Percentiles rank a stretch among this genome's conserved stretches.
phyloP scores from a whole-genome alignment of 495 filamentous ascomycete genomes.

The Friedmanniomyces endolithicus region DNA sequence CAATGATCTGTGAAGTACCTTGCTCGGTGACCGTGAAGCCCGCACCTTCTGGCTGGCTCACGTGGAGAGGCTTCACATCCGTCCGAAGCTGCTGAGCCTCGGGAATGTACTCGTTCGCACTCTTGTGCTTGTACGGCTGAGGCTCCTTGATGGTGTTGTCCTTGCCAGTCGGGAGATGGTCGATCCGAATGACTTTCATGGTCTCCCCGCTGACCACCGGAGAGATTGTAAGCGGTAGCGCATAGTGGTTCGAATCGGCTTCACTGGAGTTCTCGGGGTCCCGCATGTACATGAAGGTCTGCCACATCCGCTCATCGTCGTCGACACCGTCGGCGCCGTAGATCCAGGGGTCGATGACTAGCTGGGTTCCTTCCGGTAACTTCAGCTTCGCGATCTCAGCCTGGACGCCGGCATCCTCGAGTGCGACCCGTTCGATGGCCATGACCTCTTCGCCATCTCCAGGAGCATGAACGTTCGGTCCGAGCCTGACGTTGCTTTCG shows the following conservation, averaged over 20 bases:
- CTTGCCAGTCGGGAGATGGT: constrained; percentile 48
- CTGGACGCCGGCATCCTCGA: constrained; percentile 46
- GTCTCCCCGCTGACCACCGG: constrained; percentile 59
- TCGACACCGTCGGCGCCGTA: constrained; percentile 55
- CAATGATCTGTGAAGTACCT: constrained; percentile 36
- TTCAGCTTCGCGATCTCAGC: constrained; percentile 52
- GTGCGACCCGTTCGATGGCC: constrained; percentile 41
- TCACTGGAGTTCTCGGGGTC: constrained; percentile 44
- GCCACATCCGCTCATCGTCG: constrained; percentile 48
- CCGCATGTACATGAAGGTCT: constrained; percentile 55
- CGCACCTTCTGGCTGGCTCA: constrained; percentile 64
- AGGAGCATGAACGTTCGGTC: constrained; percentile 43
- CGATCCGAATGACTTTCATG: constrained; percentile 49
- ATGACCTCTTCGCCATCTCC: constrained; percentile 51
- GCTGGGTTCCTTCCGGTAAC: constrained; percentile 47
- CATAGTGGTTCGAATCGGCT: constrained; percentile 64
- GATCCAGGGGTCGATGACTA: constrained; percentile 59
- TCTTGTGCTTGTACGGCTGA: constrained; percentile 42
- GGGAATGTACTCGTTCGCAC: constrained; percentile 60
- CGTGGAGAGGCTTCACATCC: constrained; percentile 59
- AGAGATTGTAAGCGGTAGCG: constrained; percentile 63
- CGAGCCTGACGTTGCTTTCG: constrained; percentile 48
- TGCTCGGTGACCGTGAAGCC: constrained; percentile 48
- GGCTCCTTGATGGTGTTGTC: constrained; percentile 46
- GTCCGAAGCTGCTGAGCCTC: constrained; percentile 55